A percentile compares a stretch with the other conserved stretches of the same genome.
phyloP scores from a whole-genome alignment of 2,329 filamentous ascomycete genomes.

The Cordyceps tenuipes region DNA sequence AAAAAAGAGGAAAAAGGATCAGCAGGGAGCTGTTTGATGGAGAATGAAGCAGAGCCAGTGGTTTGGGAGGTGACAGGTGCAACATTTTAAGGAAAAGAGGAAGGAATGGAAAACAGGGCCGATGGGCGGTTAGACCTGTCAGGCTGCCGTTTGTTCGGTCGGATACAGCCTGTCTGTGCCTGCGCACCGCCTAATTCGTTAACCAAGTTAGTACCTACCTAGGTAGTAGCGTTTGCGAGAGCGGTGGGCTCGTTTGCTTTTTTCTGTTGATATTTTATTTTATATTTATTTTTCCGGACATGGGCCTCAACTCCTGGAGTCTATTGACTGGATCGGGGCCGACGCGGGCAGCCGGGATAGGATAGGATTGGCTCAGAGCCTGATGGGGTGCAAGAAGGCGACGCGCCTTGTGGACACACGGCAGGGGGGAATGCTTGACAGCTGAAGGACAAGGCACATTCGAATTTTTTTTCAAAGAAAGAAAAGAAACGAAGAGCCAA shows the following conservation, averaged over 20 bases:
- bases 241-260: background rate
- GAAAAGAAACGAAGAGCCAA: background rate
- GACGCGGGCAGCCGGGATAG: background rate
- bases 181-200: background rate
- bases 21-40: background rate
- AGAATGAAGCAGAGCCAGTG: constrained; percentile 3
- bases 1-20: background rate
- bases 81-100: background rate
- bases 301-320: background rate
- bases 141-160: background rate
- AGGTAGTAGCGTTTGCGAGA: background rate
- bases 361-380: background rate
- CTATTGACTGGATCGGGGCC: constrained; percentile 8
- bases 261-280: background rate
- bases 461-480: background rate
- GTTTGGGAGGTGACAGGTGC: background rate
- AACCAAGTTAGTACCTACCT: no score
- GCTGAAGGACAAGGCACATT: background rate
- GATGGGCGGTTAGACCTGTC: constrained; percentile 6
- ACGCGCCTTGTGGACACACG: background rate
- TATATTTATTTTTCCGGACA: background rate
- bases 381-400: background rate
- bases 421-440: background rate
- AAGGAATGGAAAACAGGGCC: background rate
- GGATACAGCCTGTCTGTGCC: background rate